phyloP scores from a whole-genome alignment of 495 filamentous ascomycete species.

The Talaromyces liani region DNA sequence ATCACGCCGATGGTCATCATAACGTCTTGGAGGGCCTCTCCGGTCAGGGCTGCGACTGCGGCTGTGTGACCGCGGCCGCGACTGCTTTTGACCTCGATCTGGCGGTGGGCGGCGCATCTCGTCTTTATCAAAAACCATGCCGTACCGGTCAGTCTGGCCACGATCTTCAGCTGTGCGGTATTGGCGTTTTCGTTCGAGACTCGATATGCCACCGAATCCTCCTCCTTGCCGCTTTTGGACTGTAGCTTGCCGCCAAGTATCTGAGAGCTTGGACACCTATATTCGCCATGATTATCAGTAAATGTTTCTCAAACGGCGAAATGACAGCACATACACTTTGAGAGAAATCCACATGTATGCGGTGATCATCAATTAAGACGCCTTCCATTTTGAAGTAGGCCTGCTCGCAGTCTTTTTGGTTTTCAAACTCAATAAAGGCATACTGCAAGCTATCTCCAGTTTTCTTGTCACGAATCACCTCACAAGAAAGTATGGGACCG shows the following conservation, averaged over 20 bases:
- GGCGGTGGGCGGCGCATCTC: slow-evolving; percentile 48
- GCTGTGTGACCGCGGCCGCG: slow-evolving; percentile 34
- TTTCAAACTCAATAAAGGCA: slow-evolving; percentile 94
- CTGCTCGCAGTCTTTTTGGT: slow-evolving; percentile 86
- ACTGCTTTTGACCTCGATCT: slow-evolving; percentile 45
- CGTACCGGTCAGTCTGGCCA: slow-evolving; percentile 47
- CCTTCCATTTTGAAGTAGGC: slow-evolving; percentile 99
- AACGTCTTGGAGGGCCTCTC: slow-evolving; percentile 7
- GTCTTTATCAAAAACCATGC: slow-evolving; percentile 78
- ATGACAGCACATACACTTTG: slow-evolving; percentile 63
- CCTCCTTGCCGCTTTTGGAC: slow-evolving; percentile 74
- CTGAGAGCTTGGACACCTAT: slow-evolving; percentile 74
- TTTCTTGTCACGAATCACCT: slow-evolving; percentile 90
- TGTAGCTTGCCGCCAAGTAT: slow-evolving; percentile 82
- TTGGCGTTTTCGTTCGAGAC: slow-evolving; percentile 82
- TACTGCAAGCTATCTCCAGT: slow-evolving; percentile 96
- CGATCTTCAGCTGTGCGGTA: slow-evolving; percentile 59
- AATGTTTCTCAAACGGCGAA: background rate
- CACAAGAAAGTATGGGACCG: slow-evolving; percentile 89
- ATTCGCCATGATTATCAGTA: slow-evolving; percentile 18
- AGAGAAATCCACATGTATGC: slow-evolving; percentile 97
- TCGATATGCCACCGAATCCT: slow-evolving; percentile 83
- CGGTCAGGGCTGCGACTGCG: slow-evolving; percentile 39
- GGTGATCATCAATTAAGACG: slow-evolving; percentile 92
- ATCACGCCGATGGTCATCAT: slow-evolving; percentile 12